Base-by-base conservation (phyloP, 768 basidiomycete genomes). In the Sarcomyxa edulis region DNA sequence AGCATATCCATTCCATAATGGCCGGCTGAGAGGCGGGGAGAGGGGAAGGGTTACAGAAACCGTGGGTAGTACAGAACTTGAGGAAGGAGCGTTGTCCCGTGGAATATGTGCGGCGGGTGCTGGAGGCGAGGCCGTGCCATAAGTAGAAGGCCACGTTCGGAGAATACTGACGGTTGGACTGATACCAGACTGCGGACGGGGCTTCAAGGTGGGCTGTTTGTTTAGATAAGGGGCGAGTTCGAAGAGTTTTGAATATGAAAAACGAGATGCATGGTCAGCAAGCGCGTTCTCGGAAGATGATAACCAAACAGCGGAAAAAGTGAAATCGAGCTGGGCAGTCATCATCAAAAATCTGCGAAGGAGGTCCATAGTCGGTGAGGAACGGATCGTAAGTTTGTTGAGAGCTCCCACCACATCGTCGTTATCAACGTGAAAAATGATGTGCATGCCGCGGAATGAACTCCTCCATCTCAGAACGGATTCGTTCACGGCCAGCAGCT, bases 11-110 rank as follows among this genome's bases (percentile, higher is more conserved):
- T 8, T 39, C 30, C 41, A 53, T 51, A 42, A 57, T 33, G 19
- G 49, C 48, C 2, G n/a, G 18, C 21, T 45, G 35, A 16, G 47
- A 39, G 0, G 45, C 48, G 4, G 48, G 48, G 12, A 50, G 43
- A 26, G 43, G 26, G 14, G 42, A 37, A 19, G 14, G 31, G 14
- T 32, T 19, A 15, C n/a, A n/a, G n/a, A n/a, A n/a, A n/a, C n/a
- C n/a, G n/a, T n/a, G n/a, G n/a, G n/a, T n/a, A n/a, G n/a, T n/a
- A n/a, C n/a, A n/a, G n/a, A n/a, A n/a, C n/a, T n/a, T n/a, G 37
- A 61, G 34, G 46, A 54, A 65, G 2, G 50, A 59, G 2, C 44
- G 34, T 32, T 63, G 59, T 4, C 60, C 59, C 1, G 59, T 48
- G 7, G 46, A 41, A 40, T 65, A 62, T 6, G 55, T 51, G n/a